Evolutionary conservation across 768 basidiomycete genomes (phyloP).

Genomic region (Mycena amicta): DNA sequence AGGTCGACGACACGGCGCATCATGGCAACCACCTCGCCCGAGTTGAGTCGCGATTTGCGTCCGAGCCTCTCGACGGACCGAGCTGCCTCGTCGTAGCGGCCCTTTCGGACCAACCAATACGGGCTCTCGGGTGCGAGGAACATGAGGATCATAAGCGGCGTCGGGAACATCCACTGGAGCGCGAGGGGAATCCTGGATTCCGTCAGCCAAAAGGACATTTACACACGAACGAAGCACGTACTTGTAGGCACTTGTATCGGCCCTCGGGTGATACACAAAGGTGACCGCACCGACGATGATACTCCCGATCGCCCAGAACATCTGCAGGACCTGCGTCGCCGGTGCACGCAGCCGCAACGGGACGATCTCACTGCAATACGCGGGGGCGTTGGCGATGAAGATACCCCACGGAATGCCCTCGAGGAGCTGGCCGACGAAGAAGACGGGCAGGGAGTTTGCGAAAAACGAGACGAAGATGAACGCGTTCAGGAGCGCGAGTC

Average conservation of each 20-base stretch:
- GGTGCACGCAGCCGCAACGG: conserved; percentile 21
- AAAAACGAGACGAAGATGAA: conserved; percentile 19
- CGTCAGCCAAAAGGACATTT: not conserved
- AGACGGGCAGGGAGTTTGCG: conserved; percentile 16
- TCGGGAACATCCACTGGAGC: conserved; percentile 22
- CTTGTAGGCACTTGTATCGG: conserved; percentile 2
- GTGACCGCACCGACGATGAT: conserved; percentile 24
- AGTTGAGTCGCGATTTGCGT: conserved; percentile 11
- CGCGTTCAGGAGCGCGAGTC: conserved; percentile 22
- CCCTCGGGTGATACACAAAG: conserved; percentile 17
- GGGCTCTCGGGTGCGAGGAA: conserved; percentile 21
- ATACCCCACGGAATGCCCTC: conserved; percentile 23
- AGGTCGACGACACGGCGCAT: conserved; percentile 24
- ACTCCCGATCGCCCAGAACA: conserved; percentile 23
- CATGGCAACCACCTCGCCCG: conserved; percentile 16
- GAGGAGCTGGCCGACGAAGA: conserved; percentile 18
- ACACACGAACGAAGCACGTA: not conserved
- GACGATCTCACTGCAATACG: conserved; percentile 24
- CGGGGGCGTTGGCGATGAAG: conserved; percentile 24
- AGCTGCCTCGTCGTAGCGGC: conserved; percentile 11
- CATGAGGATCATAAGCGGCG: conserved; percentile 21
- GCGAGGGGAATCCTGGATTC: conserved; percentile 19
- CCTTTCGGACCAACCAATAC: conserved; percentile 22
- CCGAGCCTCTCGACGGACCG: conserved; percentile 16
- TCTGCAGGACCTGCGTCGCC: conserved; percentile 22